These are phyloP conservation scores for Trypanosoma vivax DNA, from an alignment of 208 protist species.

Conservation along the genomic window DNA sequence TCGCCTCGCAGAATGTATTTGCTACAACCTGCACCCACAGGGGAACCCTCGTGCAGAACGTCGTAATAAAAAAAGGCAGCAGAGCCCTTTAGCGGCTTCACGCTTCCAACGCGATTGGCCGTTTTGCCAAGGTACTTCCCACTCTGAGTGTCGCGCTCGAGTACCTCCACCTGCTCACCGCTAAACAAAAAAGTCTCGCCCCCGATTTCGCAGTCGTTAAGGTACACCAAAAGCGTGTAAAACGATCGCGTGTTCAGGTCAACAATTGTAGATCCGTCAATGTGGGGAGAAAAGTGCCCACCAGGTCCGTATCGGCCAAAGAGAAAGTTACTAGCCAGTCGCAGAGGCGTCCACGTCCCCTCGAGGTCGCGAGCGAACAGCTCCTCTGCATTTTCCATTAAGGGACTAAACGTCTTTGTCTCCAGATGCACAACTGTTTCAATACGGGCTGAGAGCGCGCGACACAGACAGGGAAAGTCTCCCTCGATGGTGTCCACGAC, in stretches of 20 bases:
- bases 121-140: conserved; percentile 50
- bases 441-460: conserved; percentile 61
- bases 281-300: conserved; percentile 90
- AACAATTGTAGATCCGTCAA: conserved; percentile 81
- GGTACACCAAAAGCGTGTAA: conserved; percentile 87
- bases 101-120: conserved; percentile 38
- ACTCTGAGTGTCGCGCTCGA: conserved; percentile 34
- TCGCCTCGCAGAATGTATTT: conserved; percentile 89
- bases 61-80: conserved; percentile 86
- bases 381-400: conserved; percentile 49
- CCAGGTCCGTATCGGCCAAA: conserved; percentile 74
- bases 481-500: conserved; percentile 86
- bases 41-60: conserved; percentile 79
- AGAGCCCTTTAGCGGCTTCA: conserved; percentile 56
- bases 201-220: conserved; percentile 73
- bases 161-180: conserved; percentile 65
- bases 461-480: conserved; percentile 51
- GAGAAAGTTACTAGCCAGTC: conserved; percentile 69
- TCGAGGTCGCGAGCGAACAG: conserved; percentile 74
- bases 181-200: conserved; percentile 78
- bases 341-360: conserved; percentile 69
- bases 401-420: conserved; percentile 46
- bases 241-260: conserved; percentile 86
- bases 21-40: conserved; percentile 39
- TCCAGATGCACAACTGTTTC: conserved; percentile 40